Evolutionary conservation across 225 moss, liverwort and hornwort species (phyloP), one percentile per base, ranked within the genome.

Genomic region (Straminergon stramineum): DNA sequence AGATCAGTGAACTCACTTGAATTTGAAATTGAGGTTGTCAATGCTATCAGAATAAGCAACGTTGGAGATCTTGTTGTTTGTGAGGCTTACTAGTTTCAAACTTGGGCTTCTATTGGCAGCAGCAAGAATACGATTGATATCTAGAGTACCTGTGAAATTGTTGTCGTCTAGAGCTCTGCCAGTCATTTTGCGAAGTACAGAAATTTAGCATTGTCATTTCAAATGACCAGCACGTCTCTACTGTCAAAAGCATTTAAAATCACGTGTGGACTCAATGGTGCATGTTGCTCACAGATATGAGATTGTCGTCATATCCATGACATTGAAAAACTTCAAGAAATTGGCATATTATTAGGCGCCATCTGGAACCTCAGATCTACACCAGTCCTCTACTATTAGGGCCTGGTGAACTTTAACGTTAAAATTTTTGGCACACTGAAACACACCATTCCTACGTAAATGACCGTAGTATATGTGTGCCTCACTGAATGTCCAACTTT

Each of bases 161-260:
- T 94, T 94, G 92, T 90, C 63, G 39, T 93, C 92, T 37, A 92
- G 81, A 88, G 83, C 86, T 85, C 91, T 94, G 90, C 85, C 71
- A 91, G 31, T 75, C 28, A 51, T 65, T 84, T 89, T 76, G 63
- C 61, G 57, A 78, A 81, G 22, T 39, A 63, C 39, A 71, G 52
- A 64, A 62, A 85, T 60, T 77, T 66, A 91, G 63, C 15, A 30
- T 34, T 75, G 35, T 43, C 24, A 51, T 70, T 68, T 64, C 60
- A 68, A 51, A 57, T 27, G 17, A 86, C 26, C 53, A 68, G 43
- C 75, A 82, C 41, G 39, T 82, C 86, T 60, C 55, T 89, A 77
- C 24, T 58, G 74, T 79, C 84, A 69, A 41, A 68, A 87, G 37
- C 27, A 63, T 57, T 71, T 78, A 27, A 79, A 78, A 52, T 84